Conservation (phyloP, 805 yeast species). For the Lipomyces starkeyi region DNA sequence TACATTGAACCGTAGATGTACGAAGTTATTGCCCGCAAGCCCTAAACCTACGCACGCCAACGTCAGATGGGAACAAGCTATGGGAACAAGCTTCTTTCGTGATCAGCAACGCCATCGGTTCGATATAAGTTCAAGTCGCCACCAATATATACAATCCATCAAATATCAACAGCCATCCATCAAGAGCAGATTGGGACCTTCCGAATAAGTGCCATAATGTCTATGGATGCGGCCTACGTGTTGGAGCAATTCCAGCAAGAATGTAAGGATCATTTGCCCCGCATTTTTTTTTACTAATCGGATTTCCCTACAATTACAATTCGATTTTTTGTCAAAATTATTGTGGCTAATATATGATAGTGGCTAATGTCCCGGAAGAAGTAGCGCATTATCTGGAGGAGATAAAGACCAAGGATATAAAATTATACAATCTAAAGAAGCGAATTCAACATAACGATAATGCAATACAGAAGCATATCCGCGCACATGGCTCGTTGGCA, state of each 20-base stretch:
- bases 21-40: not conserved
- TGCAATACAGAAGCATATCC: constrained; percentile 81
- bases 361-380: constrained; percentile 88
- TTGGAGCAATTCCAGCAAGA: constrained; percentile 68
- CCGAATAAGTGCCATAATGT: constrained; percentile 17
- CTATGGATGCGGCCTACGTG: constrained; percentile 86
- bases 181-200: not conserved
- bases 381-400: constrained; percentile 81
- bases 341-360: constrained; percentile 23
- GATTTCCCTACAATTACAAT: not conserved
- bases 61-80: too few species aligned
- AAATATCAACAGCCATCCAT: constrained; percentile 9
- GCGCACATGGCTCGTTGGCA: constrained; percentile 78
- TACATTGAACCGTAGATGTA: too few species aligned
- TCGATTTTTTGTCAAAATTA: not conserved
- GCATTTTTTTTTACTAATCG: not conserved
- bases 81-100: not conserved
- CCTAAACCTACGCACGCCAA: not conserved
- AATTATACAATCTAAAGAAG: constrained; percentile 67
- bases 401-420: constrained; percentile 69
- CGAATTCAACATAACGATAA: constrained; percentile 73
- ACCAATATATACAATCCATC: not conserved
- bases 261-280: constrained; percentile 30
- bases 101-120: not conserved
- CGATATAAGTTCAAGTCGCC: not conserved